phyloP scores from a whole-genome alignment of 495 filamentous ascomycete genomes.

The Peziza echinospora region DNA sequence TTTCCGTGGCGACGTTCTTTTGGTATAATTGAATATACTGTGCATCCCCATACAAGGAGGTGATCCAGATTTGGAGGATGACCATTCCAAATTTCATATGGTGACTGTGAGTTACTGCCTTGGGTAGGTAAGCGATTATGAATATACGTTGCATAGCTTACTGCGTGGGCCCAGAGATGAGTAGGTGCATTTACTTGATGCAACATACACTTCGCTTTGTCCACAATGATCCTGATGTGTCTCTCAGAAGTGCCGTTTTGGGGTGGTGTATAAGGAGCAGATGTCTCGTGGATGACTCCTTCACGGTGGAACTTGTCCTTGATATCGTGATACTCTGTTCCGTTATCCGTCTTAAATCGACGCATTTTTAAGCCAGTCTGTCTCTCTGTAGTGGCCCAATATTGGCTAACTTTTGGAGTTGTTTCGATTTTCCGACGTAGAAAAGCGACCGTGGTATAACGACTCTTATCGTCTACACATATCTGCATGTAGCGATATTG shows the following conservation, averaged over 20 bases:
- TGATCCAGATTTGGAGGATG: too few relatives aligned
- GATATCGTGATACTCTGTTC: background rate
- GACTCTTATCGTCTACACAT: background rate
- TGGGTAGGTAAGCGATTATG: too few relatives aligned
- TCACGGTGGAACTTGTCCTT: background rate
- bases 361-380: background rate
- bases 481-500: background rate
- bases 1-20: too few relatives aligned
- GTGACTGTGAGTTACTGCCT: background rate
- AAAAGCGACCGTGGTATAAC: background rate
- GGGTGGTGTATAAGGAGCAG: too few relatives aligned
- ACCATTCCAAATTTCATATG: background rate
- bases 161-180: background rate
- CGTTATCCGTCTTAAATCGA: background rate
- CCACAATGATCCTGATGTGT: background rate
- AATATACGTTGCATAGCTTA: background rate
- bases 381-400: background rate
- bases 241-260: background rate
- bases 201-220: too few relatives aligned
- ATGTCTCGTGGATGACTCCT: background rate
- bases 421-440: background rate
- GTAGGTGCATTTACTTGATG: background rate
- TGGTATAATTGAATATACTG: too few relatives aligned
- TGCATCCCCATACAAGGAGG: too few relatives aligned
- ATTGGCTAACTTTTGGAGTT: background rate